A percentile compares a stretch with the other conserved stretches of the same genome.
These are phyloP conservation scores for Pharnaceum exiguum DNA, from an alignment of 148 eudicot genomes.

Conservation along the genomic window DNA sequence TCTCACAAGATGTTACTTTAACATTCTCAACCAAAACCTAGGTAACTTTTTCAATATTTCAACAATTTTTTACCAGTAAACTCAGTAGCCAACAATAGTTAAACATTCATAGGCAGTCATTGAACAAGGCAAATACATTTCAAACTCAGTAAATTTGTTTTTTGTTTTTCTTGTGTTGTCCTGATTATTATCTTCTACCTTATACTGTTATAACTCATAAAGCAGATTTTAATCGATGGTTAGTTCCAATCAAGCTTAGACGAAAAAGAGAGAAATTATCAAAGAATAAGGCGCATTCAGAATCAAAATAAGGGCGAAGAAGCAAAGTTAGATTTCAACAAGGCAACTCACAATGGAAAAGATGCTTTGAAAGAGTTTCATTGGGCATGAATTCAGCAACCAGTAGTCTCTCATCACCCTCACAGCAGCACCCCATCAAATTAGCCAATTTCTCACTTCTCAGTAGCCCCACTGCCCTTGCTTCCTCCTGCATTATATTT, in stretches of 20 bases:
- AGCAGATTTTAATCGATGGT: no score
- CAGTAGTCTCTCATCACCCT: constrained; percentile 77
- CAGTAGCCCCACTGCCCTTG: constrained; percentile 70
- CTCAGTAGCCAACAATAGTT: no score
- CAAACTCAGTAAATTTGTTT: no score
- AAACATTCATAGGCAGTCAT: no score
- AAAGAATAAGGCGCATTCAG: background rate
- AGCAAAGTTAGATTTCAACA: background rate
- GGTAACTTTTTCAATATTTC: no score
- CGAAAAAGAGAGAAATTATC: background rate
- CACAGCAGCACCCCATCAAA: constrained; percentile 77
- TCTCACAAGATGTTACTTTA: background rate
- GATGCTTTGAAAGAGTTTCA: constrained; percentile 83
- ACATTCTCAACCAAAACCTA: no score
- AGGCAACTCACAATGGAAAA: constrained; percentile 63
- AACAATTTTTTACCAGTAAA: no score
- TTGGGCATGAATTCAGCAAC: constrained; percentile 89
- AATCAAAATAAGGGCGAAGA: background rate
- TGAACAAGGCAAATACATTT: no score
- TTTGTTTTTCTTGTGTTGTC: no score
- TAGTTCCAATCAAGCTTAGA: no score
- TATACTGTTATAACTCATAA: no score
- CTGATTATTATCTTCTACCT: no score
- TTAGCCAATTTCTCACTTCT: constrained; percentile 74
- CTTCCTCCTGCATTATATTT: constrained; percentile 59